Percentiles rank a stretch among this genome's conserved stretches.
Conservation (phyloP, 805 yeast species). For the Cephaloascus albidus region DNA sequence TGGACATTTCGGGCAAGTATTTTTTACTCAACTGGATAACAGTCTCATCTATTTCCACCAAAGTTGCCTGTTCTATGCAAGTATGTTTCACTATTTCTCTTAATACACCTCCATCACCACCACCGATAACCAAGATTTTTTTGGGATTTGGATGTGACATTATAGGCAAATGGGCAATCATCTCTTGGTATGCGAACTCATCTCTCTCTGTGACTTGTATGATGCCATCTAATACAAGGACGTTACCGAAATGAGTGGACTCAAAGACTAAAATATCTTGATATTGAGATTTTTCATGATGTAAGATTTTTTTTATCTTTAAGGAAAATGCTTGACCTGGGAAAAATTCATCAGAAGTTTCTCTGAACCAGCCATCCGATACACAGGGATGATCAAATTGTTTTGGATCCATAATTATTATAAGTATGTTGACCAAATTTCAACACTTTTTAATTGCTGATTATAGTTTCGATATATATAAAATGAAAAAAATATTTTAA, state of each 20-base stretch:
- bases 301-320: conserved; percentile 53
- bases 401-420: neutral
- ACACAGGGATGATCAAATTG: conserved; percentile 17
- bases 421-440: too few relatives aligned
- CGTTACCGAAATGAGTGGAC: conserved; percentile 74
- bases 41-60: conserved; percentile 85
- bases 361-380: conserved; percentile 74
- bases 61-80: conserved; percentile 52
- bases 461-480: too few relatives aligned
- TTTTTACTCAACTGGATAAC: conserved; percentile 66
- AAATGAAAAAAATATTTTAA: too few relatives aligned
- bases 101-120: conserved; percentile 94
- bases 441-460: too few relatives aligned
- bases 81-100: conserved; percentile 79
- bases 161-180: conserved; percentile 78
- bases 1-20: conserved; percentile 73
- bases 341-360: conserved; percentile 57
- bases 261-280: conserved; percentile 80
- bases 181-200: conserved; percentile 90
- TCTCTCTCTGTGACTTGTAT: conserved; percentile 89
- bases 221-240: conserved; percentile 81
- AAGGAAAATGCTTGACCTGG: conserved; percentile 84
- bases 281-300: conserved; percentile 57
- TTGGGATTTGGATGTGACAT: conserved; percentile 70
- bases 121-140: conserved; percentile 81